Percentiles rank a stretch among this genome's conserved stretches.
Evolutionary conservation across 2,329 filamentous ascomycete genomes (phyloP).

Genomic region (Apiospora malaysiana): DNA sequence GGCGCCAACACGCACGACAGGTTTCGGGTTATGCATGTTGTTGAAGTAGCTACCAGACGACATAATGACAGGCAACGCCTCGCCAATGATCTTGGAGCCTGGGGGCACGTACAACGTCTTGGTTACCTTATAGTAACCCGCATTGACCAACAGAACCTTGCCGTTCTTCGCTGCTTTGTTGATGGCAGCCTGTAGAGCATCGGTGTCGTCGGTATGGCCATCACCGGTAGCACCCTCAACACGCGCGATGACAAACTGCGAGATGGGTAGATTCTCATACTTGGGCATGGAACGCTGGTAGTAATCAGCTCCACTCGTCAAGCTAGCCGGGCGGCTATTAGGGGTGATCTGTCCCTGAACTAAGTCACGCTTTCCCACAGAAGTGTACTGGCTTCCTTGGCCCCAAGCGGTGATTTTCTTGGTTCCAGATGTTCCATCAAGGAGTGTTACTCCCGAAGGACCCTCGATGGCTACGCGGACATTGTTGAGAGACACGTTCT

Average conservation of each 20-base stretch:
- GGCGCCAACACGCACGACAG: slow-evolving; percentile 63
- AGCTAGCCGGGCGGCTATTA: slow-evolving; percentile 55
- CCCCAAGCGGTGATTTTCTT: slow-evolving; percentile 62
- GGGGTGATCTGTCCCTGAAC: slow-evolving; percentile 55
- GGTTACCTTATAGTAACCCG: slow-evolving; percentile 65
- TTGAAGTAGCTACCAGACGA: slow-evolving; percentile 56
- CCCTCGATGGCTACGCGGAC: slow-evolving; percentile 51
- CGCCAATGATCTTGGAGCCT: slow-evolving; percentile 63
- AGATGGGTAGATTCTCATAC: slow-evolving; percentile 65
- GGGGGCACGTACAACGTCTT: slow-evolving; percentile 57
- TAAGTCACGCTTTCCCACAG: slow-evolving; percentile 45
- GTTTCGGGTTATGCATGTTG: slow-evolving; percentile 56
- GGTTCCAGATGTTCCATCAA: slow-evolving; percentile 57
- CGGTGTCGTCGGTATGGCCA: slow-evolving; percentile 76
- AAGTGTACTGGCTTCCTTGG: slow-evolving; percentile 71
- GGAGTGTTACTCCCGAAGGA: slow-evolving; percentile 54
- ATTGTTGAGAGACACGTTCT: slow-evolving; percentile 53
- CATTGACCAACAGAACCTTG: slow-evolving; percentile 65
- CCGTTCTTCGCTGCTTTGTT: slow-evolving; percentile 57
- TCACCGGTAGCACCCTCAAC: slow-evolving; percentile 73
- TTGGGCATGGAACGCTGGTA: slow-evolving; percentile 80
- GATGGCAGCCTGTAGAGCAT: slow-evolving; percentile 70
- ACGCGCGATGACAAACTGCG: slow-evolving; percentile 72
- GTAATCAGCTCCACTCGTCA: slow-evolving; percentile 61
- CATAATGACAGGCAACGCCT: slow-evolving; percentile 60